Conservation (phyloP, 2,329 filamentous ascomycete genomes). For the Calonectria crousiana region DNA sequence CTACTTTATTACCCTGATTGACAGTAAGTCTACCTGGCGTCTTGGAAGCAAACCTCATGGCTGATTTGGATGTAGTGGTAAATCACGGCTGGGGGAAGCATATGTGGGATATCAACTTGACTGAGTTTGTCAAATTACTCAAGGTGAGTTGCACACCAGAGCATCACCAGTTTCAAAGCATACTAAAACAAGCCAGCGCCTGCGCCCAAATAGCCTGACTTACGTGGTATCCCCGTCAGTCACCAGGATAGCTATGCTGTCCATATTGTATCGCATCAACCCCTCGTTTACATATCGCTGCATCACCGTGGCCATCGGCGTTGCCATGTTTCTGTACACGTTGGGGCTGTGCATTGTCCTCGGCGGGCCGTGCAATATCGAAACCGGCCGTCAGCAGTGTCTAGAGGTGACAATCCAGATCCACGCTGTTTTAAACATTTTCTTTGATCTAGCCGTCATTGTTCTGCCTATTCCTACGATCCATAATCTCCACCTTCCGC, state of each 20-base stretch:
- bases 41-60: no score
- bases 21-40: background rate
- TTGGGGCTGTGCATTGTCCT: background rate
- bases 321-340: background rate
- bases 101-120: background rate
- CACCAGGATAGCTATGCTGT: background rate
- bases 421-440: background rate
- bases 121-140: background rate
- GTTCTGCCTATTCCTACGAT: background rate
- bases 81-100: slow-evolving; percentile 4
- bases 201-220: background rate
- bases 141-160: background rate
- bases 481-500: background rate
- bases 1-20: background rate
- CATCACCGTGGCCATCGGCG: background rate
- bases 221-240: background rate
- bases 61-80: background rate
- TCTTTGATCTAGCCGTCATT: background rate
- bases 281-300: background rate
- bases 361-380: background rate
- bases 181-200: background rate
- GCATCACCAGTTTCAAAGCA: no score
- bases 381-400: background rate
- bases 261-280: slow-evolving; percentile 1
- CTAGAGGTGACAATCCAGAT: background rate